These are phyloP conservation scores for Populus davidiana DNA, from an alignment of 345 rosid species.

Conservation along the genomic window DNA sequence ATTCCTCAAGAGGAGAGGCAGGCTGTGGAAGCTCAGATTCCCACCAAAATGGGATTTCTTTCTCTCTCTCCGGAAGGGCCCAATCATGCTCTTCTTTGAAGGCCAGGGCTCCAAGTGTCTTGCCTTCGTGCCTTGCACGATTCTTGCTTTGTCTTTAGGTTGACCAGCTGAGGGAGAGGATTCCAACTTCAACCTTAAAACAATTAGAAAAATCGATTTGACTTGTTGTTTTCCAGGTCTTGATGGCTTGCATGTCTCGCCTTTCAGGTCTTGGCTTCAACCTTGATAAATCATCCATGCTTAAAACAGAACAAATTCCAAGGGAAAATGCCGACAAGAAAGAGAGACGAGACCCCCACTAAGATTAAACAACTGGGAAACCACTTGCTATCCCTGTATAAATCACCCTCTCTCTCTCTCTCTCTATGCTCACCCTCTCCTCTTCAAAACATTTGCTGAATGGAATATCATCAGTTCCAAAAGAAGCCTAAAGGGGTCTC, in stretches of 20 bases:
- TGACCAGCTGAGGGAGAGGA: conserved; percentile 5
- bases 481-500: conserved; percentile 24
- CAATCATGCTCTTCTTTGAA: neutral
- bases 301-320: conserved; percentile 9
- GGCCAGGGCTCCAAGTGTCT: conserved; percentile 35
- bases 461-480: conserved; percentile 33
- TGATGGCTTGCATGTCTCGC: conserved; percentile 29
- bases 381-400: conserved; percentile 20
- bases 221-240: neutral
- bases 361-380: conserved; percentile 10
- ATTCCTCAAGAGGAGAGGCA: neutral
- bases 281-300: conserved; percentile 27
- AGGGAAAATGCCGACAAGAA: conserved; percentile 35
- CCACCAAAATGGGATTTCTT: neutral
- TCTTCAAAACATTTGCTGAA: conserved; percentile 5
- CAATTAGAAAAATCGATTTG: neutral
- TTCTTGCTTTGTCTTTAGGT: conserved; percentile 1
- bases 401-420: conserved; percentile 1
- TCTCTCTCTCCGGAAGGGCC: neutral
- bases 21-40: neutral
- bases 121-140: conserved; percentile 19
- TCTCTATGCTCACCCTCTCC: too few relatives aligned
- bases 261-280: neutral
- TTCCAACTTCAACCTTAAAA: neutral
- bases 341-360: conserved; percentile 55